A percentile compares a stretch with the other conserved stretches of the same genome.
Evolutionary conservation across 2,329 filamentous ascomycete species (phyloP).

Genomic region (Fusarium compactum): DNA sequence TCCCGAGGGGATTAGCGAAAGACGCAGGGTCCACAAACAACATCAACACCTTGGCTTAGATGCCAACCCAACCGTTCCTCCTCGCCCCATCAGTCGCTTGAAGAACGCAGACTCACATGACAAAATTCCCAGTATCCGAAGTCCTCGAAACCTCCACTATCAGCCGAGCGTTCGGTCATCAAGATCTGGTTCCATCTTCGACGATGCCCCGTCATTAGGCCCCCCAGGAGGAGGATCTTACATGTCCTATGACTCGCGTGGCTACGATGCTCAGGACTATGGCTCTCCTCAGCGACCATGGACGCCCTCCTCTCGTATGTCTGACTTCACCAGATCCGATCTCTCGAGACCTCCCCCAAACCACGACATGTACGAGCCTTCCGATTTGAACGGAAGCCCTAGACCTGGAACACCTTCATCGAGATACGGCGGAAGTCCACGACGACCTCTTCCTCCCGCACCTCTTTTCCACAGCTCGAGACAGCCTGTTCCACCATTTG

Average conservation of each 20-base stretch:
- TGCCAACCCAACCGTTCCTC: conserved; percentile 33
- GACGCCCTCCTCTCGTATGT: conserved; percentile 64
- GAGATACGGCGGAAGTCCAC: conserved; percentile 86
- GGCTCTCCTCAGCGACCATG: conserved; percentile 68
- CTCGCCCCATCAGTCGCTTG: conserved; percentile 32
- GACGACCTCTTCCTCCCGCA: conserved; percentile 87
- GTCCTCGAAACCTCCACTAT: conserved; percentile 58
- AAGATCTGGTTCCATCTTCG: conserved; percentile 63
- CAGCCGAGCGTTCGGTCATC: conserved; percentile 66
- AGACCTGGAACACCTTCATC: conserved; percentile 92
- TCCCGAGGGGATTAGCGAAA: conserved; percentile 61
- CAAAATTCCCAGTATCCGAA: conserved; percentile 56
- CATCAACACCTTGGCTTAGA: conserved; percentile 43
- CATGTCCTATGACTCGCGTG: conserved; percentile 62
- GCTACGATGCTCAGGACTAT: conserved; percentile 35
- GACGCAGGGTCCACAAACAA: conserved; percentile 50
- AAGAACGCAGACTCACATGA: conserved; percentile 57
- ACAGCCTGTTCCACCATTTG: conserved; percentile 65
- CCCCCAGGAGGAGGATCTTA: conserved; percentile 76
- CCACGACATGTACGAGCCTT: conserved; percentile 82
- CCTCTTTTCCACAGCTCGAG: conserved; percentile 79
- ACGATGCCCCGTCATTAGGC: conserved; percentile 68
- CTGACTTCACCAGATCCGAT: conserved; percentile 61
- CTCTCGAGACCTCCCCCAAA: conserved; percentile 74
- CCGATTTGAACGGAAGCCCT: conserved; percentile 89